phyloP scores from a whole-genome alignment of 495 filamentous ascomycete genomes.

The Penicillium roqueforti region DNA sequence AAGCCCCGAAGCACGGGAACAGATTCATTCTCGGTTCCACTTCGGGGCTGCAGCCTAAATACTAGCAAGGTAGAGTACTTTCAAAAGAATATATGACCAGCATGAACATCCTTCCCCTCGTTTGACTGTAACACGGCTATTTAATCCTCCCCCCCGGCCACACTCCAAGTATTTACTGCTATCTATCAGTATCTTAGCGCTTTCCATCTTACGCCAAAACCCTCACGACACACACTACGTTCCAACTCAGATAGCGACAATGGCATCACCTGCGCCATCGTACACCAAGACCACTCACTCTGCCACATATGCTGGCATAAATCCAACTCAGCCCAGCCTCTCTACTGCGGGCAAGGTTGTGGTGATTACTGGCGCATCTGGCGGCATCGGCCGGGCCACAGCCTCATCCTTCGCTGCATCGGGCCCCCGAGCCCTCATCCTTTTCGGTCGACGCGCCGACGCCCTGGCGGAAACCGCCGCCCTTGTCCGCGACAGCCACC shows the following conservation, averaged over 20 bases:
- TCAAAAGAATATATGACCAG: too few relatives aligned
- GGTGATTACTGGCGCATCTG: constrained; percentile 20
- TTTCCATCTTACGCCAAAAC: not conserved
- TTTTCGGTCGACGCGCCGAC: constrained; percentile 38
- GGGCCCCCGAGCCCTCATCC: constrained; percentile 14
- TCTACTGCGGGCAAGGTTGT: constrained; percentile 19
- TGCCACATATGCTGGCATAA: constrained; percentile 19
- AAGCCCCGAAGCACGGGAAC: too few relatives aligned
- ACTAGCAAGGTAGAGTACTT: too few relatives aligned
- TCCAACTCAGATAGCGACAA: constrained; percentile 4
- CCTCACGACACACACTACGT: not conserved
- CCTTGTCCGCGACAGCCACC: constrained; percentile 21
- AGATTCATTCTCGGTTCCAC: too few relatives aligned
- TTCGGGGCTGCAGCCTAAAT: too few relatives aligned
- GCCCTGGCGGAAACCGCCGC: constrained; percentile 31
- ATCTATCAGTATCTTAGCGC: not conserved
- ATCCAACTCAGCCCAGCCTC: constrained; percentile 32
- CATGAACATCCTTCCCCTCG: too few relatives aligned
- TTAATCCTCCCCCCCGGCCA: too few relatives aligned
- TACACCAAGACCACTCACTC: constrained; percentile 20
- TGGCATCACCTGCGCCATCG: constrained; percentile 15
- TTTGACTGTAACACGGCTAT: too few relatives aligned
- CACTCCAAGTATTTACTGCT: not conserved
- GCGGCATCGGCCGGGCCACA: constrained; percentile 19
- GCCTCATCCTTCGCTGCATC: constrained; percentile 45